Evolutionary conservation across 768 basidiomycete species (phyloP).

Genomic region (Mycena epipterygia): DNA sequence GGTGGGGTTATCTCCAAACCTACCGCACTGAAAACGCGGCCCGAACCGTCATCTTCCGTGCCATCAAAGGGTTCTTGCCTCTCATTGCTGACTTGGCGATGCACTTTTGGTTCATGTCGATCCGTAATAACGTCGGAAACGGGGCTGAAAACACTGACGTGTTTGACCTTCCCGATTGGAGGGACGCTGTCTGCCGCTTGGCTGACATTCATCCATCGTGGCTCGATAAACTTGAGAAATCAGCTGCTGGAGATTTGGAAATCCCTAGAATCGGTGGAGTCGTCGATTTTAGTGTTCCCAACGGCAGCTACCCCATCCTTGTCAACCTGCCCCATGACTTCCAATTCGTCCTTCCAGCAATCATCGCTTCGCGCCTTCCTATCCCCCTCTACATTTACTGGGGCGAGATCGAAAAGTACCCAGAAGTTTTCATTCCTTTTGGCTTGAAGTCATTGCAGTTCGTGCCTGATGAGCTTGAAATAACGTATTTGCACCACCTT

Average conservation of each 20-base stretch:
- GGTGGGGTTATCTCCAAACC: neutral
- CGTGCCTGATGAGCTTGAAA: neutral
- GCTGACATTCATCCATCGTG: neutral
- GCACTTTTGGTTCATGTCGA: neutral
- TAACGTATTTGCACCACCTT: neutral
- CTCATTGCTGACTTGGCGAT: neutral
- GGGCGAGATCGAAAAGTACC: neutral
- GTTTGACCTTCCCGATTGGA: neutral
- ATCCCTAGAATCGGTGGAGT: conserved; percentile 15
- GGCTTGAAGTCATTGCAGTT: neutral
- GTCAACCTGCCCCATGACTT: neutral
- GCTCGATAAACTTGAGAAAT: conserved; percentile 9
- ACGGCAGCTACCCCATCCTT: too few species aligned
- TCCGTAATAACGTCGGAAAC: neutral
- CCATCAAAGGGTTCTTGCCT: neutral
- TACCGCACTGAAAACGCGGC: conserved; percentile 4
- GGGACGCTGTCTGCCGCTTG: neutral
- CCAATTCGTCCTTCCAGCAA: neutral
- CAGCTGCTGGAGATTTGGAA: neutral
- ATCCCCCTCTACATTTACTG: neutral
- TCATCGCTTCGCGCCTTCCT: neutral
- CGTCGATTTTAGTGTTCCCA: neutral
- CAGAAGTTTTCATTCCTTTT: neutral
- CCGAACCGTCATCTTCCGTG: neutral
- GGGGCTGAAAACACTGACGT: too few species aligned